These are phyloP conservation scores for Lentinula guzmanii DNA, from an alignment of 768 basidiomycete genomes.

Conservation along the genomic window DNA sequence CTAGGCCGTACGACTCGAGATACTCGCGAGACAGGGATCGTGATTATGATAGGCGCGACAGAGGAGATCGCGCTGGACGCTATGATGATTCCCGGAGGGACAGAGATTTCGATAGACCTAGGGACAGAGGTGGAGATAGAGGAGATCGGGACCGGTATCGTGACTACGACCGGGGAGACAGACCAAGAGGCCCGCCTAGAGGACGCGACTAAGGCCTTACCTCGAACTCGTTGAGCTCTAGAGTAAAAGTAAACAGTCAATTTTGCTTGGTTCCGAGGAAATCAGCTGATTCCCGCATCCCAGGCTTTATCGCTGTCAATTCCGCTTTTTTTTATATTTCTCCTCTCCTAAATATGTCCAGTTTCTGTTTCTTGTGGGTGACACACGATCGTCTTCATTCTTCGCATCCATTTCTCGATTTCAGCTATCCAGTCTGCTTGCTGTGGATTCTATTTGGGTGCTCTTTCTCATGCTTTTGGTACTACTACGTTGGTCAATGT, in stretches of 20 bases:
- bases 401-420: not conserved
- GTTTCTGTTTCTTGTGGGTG: too few species aligned
- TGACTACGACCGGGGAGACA: not conserved
- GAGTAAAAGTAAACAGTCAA: too few species aligned
- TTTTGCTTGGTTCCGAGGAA: too few species aligned
- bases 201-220: not conserved
- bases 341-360: too few species aligned
- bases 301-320: too few species aligned
- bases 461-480: not conserved
- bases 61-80: slow-evolving; percentile 19
- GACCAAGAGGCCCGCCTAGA: not conserved
- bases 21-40: slow-evolving; percentile 51
- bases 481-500: not conserved
- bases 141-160: slow-evolving; percentile 1
- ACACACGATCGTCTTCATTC: not conserved
- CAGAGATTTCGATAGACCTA: slow-evolving; percentile 2
- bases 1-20: slow-evolving; percentile 85
- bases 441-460: not conserved
- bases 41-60: slow-evolving; percentile 29
- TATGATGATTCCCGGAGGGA: slow-evolving; percentile 14
- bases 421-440: not conserved
- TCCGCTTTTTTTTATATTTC: too few species aligned
- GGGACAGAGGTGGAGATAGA: not conserved
- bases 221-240: too few species aligned
- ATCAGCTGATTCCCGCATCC: too few species aligned